phyloP scores from a whole-genome alignment of 305 asterid genomes.

The Fraxinus albicans region DNA sequence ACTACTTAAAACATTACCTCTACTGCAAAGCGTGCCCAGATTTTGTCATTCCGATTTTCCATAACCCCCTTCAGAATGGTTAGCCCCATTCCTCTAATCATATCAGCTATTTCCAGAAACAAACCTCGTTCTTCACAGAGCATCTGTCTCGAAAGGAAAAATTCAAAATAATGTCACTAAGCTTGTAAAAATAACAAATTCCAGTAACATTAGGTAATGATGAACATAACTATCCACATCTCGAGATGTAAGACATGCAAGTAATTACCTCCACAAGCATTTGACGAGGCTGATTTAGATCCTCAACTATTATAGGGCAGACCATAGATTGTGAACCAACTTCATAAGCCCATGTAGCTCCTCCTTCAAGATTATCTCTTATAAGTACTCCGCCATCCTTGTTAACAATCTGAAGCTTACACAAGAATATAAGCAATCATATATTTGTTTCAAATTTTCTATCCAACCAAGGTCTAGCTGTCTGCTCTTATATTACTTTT shows the following conservation, averaged over 20 bases:
- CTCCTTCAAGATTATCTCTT: slow-evolving; percentile 60
- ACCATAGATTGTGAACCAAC: slow-evolving; percentile 67
- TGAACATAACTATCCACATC: not conserved
- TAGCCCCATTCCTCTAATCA: slow-evolving; percentile 66
- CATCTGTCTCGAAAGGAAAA: slow-evolving; percentile 47
- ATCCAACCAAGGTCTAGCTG: not conserved
- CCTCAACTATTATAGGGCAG: slow-evolving; percentile 79
- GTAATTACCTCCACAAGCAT: slow-evolving; percentile 72
- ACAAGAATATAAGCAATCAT: slow-evolving; percentile 8
- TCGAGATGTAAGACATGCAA: not conserved
- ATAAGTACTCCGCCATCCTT: slow-evolving; percentile 54
- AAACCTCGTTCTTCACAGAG: slow-evolving; percentile 69
- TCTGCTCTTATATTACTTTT: not conserved
- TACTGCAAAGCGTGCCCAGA: slow-evolving; percentile 74
- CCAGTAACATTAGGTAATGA: not conserved
- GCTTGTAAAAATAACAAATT: slow-evolving; percentile 1
- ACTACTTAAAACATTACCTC: slow-evolving; percentile 44
- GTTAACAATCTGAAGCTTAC: slow-evolving; percentile 43
- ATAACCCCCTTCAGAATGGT: slow-evolving; percentile 73
- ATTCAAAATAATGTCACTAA: not conserved
- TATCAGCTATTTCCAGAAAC: slow-evolving; percentile 78
- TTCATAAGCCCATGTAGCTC: slow-evolving; percentile 89
- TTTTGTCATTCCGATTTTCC: slow-evolving; percentile 65
- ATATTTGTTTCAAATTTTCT: not conserved
- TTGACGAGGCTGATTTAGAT: slow-evolving; percentile 69